Base-by-base conservation (phyloP, 1,139 yeast species). In the Blastobotrys proliferans region DNA sequence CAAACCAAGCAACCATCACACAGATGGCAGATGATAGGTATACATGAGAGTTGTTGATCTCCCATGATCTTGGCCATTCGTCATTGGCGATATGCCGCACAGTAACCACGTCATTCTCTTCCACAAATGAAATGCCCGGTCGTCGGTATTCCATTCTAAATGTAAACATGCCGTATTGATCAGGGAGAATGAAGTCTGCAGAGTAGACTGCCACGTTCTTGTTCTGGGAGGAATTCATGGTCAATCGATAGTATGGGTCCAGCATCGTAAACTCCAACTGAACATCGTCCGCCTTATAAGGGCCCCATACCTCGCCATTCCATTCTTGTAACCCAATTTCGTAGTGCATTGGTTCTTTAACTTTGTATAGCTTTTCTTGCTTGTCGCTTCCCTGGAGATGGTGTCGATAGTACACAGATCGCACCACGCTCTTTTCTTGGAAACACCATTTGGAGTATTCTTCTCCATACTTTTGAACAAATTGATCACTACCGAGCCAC, bases 81-180 rank as follows among this genome's bases (percentile, higher is more conserved):
- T 92, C 95, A 62, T 90, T 92, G 49, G 97, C 97, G 59, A 86
- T 76, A 64, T 94, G 97, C 63, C 98, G 81, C 38, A 94, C 82
- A 2, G 97, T 81, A 38, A 88, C 88, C 14, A 83, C 80, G 47
- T 74, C 73, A 50, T 76, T 74, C 57, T 83, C 86, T 16, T 71
- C 70, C 48, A 92, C 64, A 63, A 71, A 87, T 24, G 84, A 73
- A 53, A 75, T 71, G 6, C 97, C 97, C n/a, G 77, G 70, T 59
- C 95, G 79, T 63, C 77, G 77, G 69, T 90, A 90, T 56, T 83
- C 83, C 40, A 85, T 73, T 51, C 76, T 76, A 64, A 87, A 87
- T 3, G 97, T 86, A 67, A 88, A 94, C 77, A 92, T 84, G 46
- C 99, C 99, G 62, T 92, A 95, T 60, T 90, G 97, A 63, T 92